These are phyloP conservation scores for Arabis hirsuta DNA, from an alignment of 345 rosid genomes.

Conservation along the genomic window DNA sequence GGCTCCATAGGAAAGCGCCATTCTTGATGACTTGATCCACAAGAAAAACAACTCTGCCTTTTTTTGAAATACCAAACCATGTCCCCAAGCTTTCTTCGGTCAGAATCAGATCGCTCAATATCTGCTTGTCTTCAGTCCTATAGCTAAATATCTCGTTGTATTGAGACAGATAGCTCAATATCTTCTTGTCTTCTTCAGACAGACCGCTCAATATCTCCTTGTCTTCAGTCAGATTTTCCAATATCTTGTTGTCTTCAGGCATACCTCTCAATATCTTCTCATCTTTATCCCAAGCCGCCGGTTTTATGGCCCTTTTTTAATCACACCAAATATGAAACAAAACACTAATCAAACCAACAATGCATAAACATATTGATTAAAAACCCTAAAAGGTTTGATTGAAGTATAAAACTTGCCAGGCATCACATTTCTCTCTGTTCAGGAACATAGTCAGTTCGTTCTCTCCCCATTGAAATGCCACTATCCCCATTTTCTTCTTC, in stretches of 20 bases:
- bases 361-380: not conserved
- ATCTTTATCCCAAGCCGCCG: conserved; percentile 1
- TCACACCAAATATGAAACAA: not conserved
- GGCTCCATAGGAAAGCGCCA: too few relatives aligned
- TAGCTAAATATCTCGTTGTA: too few relatives aligned
- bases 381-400: not conserved
- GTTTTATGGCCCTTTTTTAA: not conserved
- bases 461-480: not conserved
- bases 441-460: not conserved
- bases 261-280: not conserved
- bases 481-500: too few relatives aligned
- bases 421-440: not conserved
- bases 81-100: not conserved
- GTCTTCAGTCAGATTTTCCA: not conserved
- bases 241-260: too few relatives aligned
- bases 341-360: not conserved
- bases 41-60: conserved; percentile 16
- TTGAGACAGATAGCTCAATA: not conserved
- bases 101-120: too few relatives aligned
- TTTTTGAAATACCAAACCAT: conserved; percentile 12
- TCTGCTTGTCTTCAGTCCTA: too few relatives aligned
- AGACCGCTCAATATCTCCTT: not conserved
- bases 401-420: conserved; percentile 9
- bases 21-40: not conserved
- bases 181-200: too few relatives aligned